These are phyloP conservation scores for Aspergillus sclerotioniger DNA, from an alignment of 495 filamentous ascomycete species.

Conservation along the genomic window DNA sequence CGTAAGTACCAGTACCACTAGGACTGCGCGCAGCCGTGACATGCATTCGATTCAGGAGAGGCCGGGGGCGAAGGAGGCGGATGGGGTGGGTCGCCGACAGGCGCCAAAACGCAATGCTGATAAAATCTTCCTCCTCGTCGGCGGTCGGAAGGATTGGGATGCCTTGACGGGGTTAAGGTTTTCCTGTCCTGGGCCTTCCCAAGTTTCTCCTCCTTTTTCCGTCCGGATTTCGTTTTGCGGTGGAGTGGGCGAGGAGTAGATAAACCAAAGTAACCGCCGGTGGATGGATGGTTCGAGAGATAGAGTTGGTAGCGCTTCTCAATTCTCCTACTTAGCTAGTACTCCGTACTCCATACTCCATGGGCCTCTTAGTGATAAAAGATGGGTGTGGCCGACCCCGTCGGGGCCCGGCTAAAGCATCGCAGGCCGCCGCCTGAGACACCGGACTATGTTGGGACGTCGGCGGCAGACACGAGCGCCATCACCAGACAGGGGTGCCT, in stretches of 20 bases:
- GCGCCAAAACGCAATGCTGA: neutral
- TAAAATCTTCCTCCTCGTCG: slow-evolving; percentile 2
- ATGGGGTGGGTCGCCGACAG: slow-evolving; percentile 10
- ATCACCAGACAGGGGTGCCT: neutral
- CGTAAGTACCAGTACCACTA: neutral
- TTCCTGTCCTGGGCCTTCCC: slow-evolving; percentile 3
- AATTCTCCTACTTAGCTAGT: too few relatives aligned
- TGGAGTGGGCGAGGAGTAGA: too few relatives aligned
- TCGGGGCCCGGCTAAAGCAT: neutral
- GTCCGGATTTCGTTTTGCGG: neutral
- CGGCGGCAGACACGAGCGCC: neutral
- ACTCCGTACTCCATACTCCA: too few relatives aligned
- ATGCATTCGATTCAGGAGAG: slow-evolving; percentile 21
- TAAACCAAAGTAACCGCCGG: neutral
- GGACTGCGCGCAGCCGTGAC: slow-evolving; percentile 8
- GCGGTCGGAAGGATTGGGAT: neutral
- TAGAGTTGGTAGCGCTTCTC: too few relatives aligned
- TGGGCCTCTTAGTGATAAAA: too few relatives aligned
- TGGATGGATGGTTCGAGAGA: too few relatives aligned
- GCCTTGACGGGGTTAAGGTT: neutral
- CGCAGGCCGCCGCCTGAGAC: neutral
- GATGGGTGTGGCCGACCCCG: too few relatives aligned
- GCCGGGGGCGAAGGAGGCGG: slow-evolving; percentile 8
- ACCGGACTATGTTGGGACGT: neutral
- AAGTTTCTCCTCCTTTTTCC: neutral